A percentile compares a stretch with the other conserved stretches of the same genome.
phyloP scores from a whole-genome alignment of 2,329 filamentous ascomycete species.

The Penicillium sp. region DNA sequence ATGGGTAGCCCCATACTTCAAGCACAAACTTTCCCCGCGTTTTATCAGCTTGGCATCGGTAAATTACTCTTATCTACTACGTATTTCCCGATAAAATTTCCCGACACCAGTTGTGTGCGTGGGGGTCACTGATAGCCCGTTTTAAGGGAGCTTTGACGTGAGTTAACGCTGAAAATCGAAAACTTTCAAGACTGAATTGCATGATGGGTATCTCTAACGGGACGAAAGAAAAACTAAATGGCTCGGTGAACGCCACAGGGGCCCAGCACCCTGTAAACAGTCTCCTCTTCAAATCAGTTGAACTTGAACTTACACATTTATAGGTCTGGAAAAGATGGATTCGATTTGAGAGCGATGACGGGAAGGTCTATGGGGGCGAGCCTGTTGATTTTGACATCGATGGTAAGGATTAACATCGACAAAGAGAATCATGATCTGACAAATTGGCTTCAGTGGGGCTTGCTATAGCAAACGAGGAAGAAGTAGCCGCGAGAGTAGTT shows the following conservation, averaged over 20 bases:
- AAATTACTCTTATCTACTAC: constrained; percentile 5
- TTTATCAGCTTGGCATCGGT: constrained; percentile 19
- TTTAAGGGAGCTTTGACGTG: constrained; percentile 2
- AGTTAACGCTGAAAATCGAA: neutral
- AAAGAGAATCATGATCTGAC: neutral
- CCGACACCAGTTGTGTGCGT: constrained; percentile 2
- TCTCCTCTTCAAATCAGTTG: neutral
- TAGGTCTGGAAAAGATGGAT: constrained; percentile 20
- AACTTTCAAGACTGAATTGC: neutral
- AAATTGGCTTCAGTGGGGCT: constrained; percentile 5
- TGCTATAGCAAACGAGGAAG: constrained; percentile 4
- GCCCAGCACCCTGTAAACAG: constrained; percentile 6
- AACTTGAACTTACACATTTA: neutral
- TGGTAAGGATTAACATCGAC: constrained; percentile 2
- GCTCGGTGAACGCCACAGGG: neutral
- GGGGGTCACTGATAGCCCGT: neutral
- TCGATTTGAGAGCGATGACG: constrained; percentile 10
- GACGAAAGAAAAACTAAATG: neutral
- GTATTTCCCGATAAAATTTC: constrained; percentile 17
- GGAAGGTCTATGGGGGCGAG: constrained; percentile 13
- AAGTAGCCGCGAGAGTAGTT: constrained; percentile 9
- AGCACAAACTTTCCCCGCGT: constrained; percentile 9
- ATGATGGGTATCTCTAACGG: constrained; percentile 12
- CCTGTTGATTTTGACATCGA: constrained; percentile 12
- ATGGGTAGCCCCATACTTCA: neutral